Percentiles rank a stretch among this genome's conserved stretches.
Conservation (phyloP, 2,329 filamentous ascomycete species). For the Stagonosporopsis vannaccii region DNA sequence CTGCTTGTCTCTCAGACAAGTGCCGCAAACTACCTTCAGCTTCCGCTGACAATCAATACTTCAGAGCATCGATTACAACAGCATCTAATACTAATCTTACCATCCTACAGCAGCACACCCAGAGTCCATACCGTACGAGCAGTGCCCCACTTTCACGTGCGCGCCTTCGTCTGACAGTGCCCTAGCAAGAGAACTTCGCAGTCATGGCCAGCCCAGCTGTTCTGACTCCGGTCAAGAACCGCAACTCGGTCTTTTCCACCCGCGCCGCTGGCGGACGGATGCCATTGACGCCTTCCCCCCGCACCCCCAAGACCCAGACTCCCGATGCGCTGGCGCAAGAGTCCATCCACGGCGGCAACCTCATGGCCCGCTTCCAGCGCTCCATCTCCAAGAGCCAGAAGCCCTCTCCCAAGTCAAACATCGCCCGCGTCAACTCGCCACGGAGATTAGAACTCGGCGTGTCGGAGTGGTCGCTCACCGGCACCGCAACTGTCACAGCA, state of each 20-base stretch:
- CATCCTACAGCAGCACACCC: conserved; percentile 37
- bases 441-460: conserved; percentile 89
- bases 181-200: conserved; percentile 37
- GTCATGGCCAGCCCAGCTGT: conserved; percentile 83
- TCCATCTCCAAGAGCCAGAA: conserved; percentile 70
- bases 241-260: conserved; percentile 88
- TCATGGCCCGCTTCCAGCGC: conserved; percentile 80
- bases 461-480: conserved; percentile 89
- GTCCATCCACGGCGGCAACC: conserved; percentile 75
- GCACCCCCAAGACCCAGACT: conserved; percentile 60
- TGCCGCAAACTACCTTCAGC: conserved; percentile 28
- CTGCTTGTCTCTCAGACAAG: conserved; percentile 21
- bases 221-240: conserved; percentile 93
- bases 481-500: conserved; percentile 67
- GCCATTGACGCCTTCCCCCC: conserved; percentile 91
- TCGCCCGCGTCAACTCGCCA: conserved; percentile 78
- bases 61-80: conserved; percentile 49
- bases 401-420: conserved; percentile 96
- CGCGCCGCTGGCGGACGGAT: conserved; percentile 94
- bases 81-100: conserved; percentile 50
- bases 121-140: conserved; percentile 40
- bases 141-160: conserved; percentile 11
- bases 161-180: conserved; percentile 27
- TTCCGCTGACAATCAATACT: conserved; percentile 46
- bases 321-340: conserved; percentile 63